Percentiles rank a stretch among this genome's conserved stretches.
Conservation (phyloP, 192 early-diverging fungal genomes). For the Entomortierella beljakovae region DNA sequence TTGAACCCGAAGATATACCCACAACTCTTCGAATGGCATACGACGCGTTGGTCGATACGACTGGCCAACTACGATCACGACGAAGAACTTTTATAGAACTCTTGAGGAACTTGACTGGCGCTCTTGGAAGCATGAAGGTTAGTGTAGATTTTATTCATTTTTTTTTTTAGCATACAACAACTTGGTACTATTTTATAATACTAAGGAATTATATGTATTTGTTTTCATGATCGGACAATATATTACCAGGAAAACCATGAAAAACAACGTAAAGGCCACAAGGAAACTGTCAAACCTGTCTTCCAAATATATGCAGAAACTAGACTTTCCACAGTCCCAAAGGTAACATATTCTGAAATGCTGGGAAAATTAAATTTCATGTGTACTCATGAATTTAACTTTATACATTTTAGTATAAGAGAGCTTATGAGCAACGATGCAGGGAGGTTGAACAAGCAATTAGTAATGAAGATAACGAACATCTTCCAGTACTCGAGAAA, state of each 20-base stretch:
- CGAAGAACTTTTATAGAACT: constrained; percentile 27
- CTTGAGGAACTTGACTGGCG: constrained; percentile 18
- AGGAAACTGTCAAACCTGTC: constrained; percentile 39
- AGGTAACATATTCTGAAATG: constrained; percentile 30
- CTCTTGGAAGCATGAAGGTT: constrained; percentile 37
- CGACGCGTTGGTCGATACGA: constrained; percentile 25
- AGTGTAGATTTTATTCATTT: background rate
- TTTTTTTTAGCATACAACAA: background rate
- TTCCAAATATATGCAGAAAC: constrained; percentile 50
- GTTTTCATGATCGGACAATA: background rate
- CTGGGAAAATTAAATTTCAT: no score
- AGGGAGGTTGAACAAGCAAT: constrained; percentile 40
- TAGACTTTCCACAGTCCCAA: constrained; percentile 46
- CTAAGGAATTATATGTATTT: background rate
- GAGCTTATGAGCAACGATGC: constrained; percentile 43
- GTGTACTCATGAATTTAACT: background rate
- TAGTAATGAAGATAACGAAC: constrained; percentile 36
- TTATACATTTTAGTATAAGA: constrained; percentile 22
- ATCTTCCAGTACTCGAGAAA: constrained; percentile 41
- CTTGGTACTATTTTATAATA: background rate
- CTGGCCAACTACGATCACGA: constrained; percentile 10
- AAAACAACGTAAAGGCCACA: constrained; percentile 41
- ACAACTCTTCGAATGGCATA: constrained; percentile 44
- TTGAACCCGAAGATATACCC: constrained; percentile 49
- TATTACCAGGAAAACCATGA: constrained; percentile 52